phyloP scores from a whole-genome alignment of 192 early-diverging fungal species.

The Spizellomyces sp. region DNA sequence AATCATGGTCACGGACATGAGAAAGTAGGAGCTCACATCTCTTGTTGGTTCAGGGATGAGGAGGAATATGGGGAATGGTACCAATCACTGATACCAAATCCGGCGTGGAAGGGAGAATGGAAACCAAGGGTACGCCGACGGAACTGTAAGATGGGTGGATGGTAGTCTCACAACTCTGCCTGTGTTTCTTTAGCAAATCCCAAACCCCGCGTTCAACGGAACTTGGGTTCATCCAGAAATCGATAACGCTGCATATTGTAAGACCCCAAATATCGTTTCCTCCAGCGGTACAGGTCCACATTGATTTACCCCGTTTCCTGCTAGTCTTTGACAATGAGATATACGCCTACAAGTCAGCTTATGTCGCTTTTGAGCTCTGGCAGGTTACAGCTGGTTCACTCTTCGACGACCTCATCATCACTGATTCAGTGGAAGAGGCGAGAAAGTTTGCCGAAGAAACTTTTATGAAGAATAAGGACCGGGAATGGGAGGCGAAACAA shows the following conservation, averaged over 20 bases:
- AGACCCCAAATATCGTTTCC: background rate
- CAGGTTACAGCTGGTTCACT: conserved; percentile 54
- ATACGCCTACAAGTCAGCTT: conserved; percentile 33
- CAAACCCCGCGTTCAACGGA: conserved; percentile 55
- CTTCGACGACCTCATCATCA: conserved; percentile 58
- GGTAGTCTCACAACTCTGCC: background rate
- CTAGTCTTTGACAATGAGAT: conserved; percentile 22
- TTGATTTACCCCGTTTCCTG: conserved; percentile 45
- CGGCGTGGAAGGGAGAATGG: conserved; percentile 53
- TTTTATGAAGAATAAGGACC: background rate
- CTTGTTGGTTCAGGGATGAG: conserved; percentile 36
- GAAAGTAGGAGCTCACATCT: too few species aligned
- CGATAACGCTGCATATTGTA: conserved; percentile 44
- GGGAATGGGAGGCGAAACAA: conserved; percentile 20
- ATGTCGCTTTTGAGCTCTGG: conserved; percentile 55
- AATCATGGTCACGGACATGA: background rate
- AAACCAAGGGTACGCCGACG: conserved; percentile 34
- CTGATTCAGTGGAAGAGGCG: conserved; percentile 54
- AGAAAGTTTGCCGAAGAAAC: conserved; percentile 42
- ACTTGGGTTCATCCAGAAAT: conserved; percentile 52
- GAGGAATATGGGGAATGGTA: conserved; percentile 58
- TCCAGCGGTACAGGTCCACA: conserved; percentile 20
- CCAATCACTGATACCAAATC: conserved; percentile 47
- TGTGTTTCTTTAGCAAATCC: conserved; percentile 38
- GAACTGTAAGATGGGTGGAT: too few species aligned